These are phyloP conservation scores for Auriculariales sp. DNA, from an alignment of 768 basidiomycete genomes.

Conservation along the genomic window DNA sequence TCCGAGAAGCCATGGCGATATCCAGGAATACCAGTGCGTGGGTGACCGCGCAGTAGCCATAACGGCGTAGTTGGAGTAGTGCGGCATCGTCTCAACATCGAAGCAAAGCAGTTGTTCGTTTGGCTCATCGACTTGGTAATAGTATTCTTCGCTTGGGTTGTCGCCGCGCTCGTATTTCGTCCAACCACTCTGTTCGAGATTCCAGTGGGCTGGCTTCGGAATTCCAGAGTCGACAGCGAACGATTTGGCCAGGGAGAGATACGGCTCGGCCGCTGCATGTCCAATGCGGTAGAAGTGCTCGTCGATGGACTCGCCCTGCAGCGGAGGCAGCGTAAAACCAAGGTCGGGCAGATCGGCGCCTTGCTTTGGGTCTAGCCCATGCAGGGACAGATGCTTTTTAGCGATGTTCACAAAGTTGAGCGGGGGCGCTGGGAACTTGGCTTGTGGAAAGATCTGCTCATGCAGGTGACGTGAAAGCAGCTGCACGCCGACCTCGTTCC, in stretches of 20 bases:
- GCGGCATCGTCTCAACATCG: slow-evolving; percentile 88
- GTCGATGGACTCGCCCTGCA: slow-evolving; percentile 69
- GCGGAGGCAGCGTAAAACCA: slow-evolving; percentile 64
- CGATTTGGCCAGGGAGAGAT: slow-evolving; percentile 50
- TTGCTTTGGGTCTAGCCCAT: slow-evolving; percentile 66
- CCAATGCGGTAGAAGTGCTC: slow-evolving; percentile 86
- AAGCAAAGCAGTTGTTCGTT: slow-evolving; percentile 61
- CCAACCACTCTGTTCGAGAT: slow-evolving; percentile 63
- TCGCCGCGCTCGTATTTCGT: slow-evolving; percentile 59
- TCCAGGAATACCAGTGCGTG: slow-evolving; percentile 89
- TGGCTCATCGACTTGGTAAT: slow-evolving; percentile 55
- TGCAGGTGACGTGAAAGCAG: slow-evolving; percentile 74
- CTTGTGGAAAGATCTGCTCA: slow-evolving; percentile 64
- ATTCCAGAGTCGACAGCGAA: slow-evolving; percentile 43
- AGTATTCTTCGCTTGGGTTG: slow-evolving; percentile 60
- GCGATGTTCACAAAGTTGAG: slow-evolving; percentile 57
- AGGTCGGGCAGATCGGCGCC: slow-evolving; percentile 71
- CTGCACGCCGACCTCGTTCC: slow-evolving; percentile 89
- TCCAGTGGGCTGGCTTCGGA: slow-evolving; percentile 41
- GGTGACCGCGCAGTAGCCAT: slow-evolving; percentile 79
- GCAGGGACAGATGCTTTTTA: slow-evolving; percentile 61
- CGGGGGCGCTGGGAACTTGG: slow-evolving; percentile 47
- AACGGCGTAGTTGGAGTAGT: slow-evolving; percentile 65
- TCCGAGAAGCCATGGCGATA: slow-evolving; percentile 82
- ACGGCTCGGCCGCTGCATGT: slow-evolving; percentile 51